Evolutionary conservation across 1,284 basidiomycete species (phyloP).

Genomic region (Apiotrichum sp.): DNA sequence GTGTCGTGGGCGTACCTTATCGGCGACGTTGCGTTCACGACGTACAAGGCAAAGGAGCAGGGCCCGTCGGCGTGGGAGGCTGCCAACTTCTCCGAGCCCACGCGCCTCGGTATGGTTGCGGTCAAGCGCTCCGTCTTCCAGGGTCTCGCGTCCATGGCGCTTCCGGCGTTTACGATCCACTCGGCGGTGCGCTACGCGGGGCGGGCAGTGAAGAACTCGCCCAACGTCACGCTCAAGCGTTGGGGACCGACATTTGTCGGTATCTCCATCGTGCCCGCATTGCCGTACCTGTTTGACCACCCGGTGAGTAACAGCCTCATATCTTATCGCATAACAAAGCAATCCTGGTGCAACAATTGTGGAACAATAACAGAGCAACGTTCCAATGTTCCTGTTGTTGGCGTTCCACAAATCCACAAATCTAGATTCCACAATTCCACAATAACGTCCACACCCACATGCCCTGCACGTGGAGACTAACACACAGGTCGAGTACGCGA

Average conservation of each 20-base stretch:
- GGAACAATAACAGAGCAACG: conserved; percentile 3
- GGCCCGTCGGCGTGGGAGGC: conserved; percentile 70
- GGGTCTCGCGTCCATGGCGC: conserved; percentile 74
- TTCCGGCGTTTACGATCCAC: conserved; percentile 66
- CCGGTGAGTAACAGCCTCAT: conserved; percentile 49
- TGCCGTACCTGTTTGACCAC: conserved; percentile 78
- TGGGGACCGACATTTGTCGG: conserved; percentile 68
- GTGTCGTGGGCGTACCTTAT: conserved; percentile 70
- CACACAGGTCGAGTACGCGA: conserved; percentile 49
- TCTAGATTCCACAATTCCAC: no score
- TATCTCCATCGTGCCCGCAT: conserved; percentile 63
- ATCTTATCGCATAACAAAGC: no score
- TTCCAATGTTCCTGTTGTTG: background rate
- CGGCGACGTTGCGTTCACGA: conserved; percentile 85
- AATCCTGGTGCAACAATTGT: no score
- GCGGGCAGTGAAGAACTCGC: conserved; percentile 62
- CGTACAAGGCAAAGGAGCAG: conserved; percentile 71
- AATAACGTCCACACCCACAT: no score
- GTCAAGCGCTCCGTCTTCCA: conserved; percentile 78
- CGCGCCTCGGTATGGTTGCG: conserved; percentile 63
- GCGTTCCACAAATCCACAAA: background rate
- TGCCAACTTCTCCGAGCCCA: conserved; percentile 67
- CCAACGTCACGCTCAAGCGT: conserved; percentile 58
- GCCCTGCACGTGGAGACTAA: conserved; percentile 11
- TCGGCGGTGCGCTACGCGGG: conserved; percentile 72